These are phyloP conservation scores for Calcarisporium arbuscula DNA, from an alignment of 2,329 filamentous ascomycete genomes.

Conservation along the genomic window DNA sequence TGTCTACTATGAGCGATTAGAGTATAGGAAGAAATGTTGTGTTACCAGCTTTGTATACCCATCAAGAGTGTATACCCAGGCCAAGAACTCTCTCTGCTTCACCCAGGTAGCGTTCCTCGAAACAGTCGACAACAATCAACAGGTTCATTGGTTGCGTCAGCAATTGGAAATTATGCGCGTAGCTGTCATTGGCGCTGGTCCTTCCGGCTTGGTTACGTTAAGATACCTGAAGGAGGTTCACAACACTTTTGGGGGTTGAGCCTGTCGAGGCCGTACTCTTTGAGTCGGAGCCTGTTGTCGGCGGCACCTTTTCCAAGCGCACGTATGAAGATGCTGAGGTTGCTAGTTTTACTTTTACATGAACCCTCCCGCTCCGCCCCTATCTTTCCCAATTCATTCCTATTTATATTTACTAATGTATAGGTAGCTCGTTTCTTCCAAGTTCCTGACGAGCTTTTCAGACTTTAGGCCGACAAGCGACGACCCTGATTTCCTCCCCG, in stretches of 20 bases:
- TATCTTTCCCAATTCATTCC: too few species aligned
- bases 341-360: too few species aligned
- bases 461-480: slow-evolving; percentile 32
- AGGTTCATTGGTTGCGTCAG: too few species aligned
- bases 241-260: slow-evolving; percentile 21
- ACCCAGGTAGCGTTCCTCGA: too few species aligned
- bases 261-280: slow-evolving; percentile 36
- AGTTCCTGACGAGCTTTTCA: slow-evolving; percentile 38
- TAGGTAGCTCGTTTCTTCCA: slow-evolving; percentile 38
- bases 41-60: too few species aligned
- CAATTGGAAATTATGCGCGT: slow-evolving; percentile 25
- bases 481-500: slow-evolving; percentile 34
- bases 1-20: too few species aligned
- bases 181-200: slow-evolving; percentile 33
- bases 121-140: too few species aligned
- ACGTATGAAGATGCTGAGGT: slow-evolving; percentile 35
- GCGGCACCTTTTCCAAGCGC: slow-evolving; percentile 36
- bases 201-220: slow-evolving; percentile 31
- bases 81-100: too few species aligned
- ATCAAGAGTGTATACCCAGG: too few species aligned
- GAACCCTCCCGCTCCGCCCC: too few species aligned
- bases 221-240: slow-evolving; percentile 31
- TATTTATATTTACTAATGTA: too few species aligned
- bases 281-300: slow-evolving; percentile 33
- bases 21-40: too few species aligned